A percentile compares a stretch with the other conserved stretches of the same genome.
Conservation (phyloP, 2,329 filamentous ascomycete genomes). For the Fusarium globosum region DNA sequence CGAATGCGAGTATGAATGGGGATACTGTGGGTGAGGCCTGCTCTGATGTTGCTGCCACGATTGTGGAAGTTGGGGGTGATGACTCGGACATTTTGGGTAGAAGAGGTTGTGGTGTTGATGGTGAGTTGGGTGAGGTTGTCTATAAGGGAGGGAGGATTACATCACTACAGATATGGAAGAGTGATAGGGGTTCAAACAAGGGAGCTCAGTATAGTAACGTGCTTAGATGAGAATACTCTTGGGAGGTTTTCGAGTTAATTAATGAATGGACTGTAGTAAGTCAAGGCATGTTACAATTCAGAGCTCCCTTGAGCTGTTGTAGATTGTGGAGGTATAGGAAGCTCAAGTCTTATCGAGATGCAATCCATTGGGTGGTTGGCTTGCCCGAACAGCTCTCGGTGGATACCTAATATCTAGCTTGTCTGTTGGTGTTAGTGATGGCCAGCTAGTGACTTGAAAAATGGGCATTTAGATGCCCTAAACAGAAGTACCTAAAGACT, state of each 20-base stretch:
- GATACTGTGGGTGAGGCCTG: constrained; percentile 24
- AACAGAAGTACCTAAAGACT: background rate
- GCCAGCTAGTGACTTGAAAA: background rate
- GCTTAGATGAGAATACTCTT: background rate
- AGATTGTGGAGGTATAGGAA: background rate
- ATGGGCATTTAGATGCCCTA: rapidly evolving
- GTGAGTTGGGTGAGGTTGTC: constrained; percentile 5
- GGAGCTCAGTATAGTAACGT: background rate
- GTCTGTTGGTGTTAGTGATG: constrained; percentile 4
- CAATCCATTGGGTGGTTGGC: constrained; percentile 13
- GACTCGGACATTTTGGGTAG: constrained; percentile 29
- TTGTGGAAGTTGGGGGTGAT: constrained; percentile 20
- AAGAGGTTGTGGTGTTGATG: constrained; percentile 1
- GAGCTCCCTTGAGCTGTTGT: constrained; percentile 27
- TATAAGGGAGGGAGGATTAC: constrained; percentile 25
- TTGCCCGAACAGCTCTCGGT: constrained; percentile 8
- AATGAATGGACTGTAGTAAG: background rate
- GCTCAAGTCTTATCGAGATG: constrained; percentile 23
- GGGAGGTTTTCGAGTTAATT: background rate
- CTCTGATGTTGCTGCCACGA: constrained; percentile 20
- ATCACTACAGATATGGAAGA: constrained; percentile 16
- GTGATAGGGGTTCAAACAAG: background rate
- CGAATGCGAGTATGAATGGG: constrained; percentile 40
- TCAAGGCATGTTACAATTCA: background rate
- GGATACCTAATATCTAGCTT: constrained; percentile 25